Evolutionary conservation across 805 yeast species (phyloP).

Genomic region (Huiozyma naganishii): DNA sequence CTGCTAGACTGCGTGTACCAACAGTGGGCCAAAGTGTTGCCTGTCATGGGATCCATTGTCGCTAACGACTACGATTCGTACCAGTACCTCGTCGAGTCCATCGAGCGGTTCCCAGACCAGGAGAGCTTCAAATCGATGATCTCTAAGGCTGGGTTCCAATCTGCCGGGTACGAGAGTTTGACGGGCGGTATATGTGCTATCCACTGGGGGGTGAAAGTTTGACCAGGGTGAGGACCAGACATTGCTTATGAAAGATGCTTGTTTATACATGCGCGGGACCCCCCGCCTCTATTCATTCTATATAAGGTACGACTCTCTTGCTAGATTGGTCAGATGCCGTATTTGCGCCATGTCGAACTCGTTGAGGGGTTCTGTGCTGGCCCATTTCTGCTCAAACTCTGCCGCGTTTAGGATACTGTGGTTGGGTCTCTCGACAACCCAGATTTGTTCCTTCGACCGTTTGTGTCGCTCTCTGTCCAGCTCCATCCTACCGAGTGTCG

Average conservation of each 20-base stretch:
- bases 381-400: constrained; percentile 9
- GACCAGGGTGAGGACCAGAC: constrained; percentile 7
- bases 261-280: no score
- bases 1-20: constrained; percentile 67
- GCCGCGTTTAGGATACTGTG: constrained; percentile 21
- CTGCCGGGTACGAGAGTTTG: constrained; percentile 84
- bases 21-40: constrained; percentile 79
- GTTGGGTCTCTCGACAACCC: constrained; percentile 38
- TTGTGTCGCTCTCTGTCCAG: constrained; percentile 89
- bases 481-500: constrained; percentile 74
- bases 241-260: no score
- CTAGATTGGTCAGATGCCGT: constrained; percentile 44
- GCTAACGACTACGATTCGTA: constrained; percentile 95
- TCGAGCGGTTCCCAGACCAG: constrained; percentile 83
- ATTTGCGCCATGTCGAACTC: constrained; percentile 40
- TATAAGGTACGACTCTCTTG: constrained; percentile 35
- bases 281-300: not conserved
- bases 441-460: constrained; percentile 65
- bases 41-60: constrained; percentile 89
- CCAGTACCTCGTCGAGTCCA: constrained; percentile 92
- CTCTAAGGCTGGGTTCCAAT: constrained; percentile 90
- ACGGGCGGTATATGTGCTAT: constrained; percentile 94
- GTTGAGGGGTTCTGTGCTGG: constrained; percentile 15
- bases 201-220: constrained; percentile 87
- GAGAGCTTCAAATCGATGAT: constrained; percentile 87